phyloP scores from a whole-genome alignment of 2,329 filamentous ascomycete genomes.

The Parastagonospora nodorum region DNA sequence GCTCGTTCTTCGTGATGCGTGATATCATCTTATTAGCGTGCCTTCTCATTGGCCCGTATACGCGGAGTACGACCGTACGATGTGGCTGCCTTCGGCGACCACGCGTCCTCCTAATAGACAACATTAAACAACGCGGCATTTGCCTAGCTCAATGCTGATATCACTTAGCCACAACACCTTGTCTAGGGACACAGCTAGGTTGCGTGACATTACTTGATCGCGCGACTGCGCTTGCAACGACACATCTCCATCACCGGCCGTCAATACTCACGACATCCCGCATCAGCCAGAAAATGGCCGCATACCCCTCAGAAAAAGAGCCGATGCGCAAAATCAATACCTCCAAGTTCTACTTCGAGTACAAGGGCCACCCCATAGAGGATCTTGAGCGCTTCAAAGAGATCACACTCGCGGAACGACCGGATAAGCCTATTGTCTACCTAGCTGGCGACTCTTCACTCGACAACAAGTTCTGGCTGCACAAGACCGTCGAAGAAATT shows the following conservation, averaged over 20 bases:
- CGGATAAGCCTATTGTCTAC: conserved; percentile 40
- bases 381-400: conserved; percentile 35
- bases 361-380: conserved; percentile 40
- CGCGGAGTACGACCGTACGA: background rate
- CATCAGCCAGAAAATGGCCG: background rate
- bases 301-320: background rate
- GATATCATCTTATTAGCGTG: background rate
- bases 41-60: background rate
- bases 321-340: conserved; percentile 26
- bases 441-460: conserved; percentile 47
- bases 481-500: conserved; percentile 12
- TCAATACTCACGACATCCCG: background rate
- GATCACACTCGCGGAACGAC: conserved; percentile 24
- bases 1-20: background rate
- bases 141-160: too few species aligned
- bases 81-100: background rate
- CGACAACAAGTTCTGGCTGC: conserved; percentile 47
- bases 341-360: conserved; percentile 40
- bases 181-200: too few species aligned
- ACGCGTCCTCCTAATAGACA: too few species aligned
- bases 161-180: too few species aligned
- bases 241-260: background rate
- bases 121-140: too few species aligned
- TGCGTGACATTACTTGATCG: too few species aligned
- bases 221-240: too few species aligned